phyloP scores from a whole-genome alignment of 345 rosid genomes.

The Cardamine chenopodiifolia region DNA sequence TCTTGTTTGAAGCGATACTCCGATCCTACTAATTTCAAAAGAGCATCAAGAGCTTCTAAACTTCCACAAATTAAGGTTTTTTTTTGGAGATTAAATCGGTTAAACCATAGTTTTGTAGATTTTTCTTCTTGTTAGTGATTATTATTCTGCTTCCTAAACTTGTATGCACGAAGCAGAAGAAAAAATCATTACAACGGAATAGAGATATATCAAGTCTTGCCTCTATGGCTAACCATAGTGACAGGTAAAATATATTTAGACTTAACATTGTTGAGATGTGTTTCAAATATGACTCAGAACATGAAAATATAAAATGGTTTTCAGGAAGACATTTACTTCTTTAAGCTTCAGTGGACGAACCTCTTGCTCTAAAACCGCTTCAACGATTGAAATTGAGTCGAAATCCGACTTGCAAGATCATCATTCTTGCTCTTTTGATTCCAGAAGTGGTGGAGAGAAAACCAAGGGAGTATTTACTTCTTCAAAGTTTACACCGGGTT shows the following conservation, averaged over 20 bases:
- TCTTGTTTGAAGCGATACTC: constrained; percentile 90
- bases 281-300: constrained; percentile 18
- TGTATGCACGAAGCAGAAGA: constrained; percentile 31
- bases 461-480: constrained; percentile 44
- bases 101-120: neutral
- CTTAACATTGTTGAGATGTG: constrained; percentile 12
- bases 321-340: constrained; percentile 36
- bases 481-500: constrained; percentile 45
- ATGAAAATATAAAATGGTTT: neutral
- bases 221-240: constrained; percentile 32
- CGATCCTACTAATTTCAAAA: constrained; percentile 82
- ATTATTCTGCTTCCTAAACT: neutral
- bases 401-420: constrained; percentile 41
- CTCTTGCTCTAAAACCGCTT: constrained; percentile 34
- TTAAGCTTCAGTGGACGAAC: constrained; percentile 40
- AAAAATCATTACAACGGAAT: constrained; percentile 16
- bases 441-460: constrained; percentile 62
- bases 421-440: constrained; percentile 59
- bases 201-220: constrained; percentile 23
- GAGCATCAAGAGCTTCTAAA: constrained; percentile 60
- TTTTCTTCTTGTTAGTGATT: constrained; percentile 4
- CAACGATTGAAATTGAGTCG: constrained; percentile 6
- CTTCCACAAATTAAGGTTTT: constrained; percentile 64
- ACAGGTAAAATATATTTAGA: constrained; percentile 26
- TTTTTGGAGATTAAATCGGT: constrained; percentile 16